Base-by-base conservation (phyloP, 2,329 filamentous ascomycete species). In the Ophiostoma piceae region DNA sequence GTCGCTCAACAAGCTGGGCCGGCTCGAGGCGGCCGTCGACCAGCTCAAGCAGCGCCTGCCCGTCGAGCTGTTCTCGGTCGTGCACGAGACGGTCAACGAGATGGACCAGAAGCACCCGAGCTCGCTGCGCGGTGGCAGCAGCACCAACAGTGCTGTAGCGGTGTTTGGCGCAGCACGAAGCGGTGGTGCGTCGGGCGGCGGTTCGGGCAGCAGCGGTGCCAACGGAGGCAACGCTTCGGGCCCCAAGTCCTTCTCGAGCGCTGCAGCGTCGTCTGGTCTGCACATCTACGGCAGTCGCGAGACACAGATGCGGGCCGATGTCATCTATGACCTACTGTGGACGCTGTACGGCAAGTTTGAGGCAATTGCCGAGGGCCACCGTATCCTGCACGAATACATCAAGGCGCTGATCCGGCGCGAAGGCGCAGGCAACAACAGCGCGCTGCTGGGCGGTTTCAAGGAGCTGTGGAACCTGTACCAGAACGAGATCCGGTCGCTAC, bases 401-500 rank as follows among this genome's bases (percentile, higher is more conserved):
- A 90, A 90, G 73, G 91, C 92, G 0, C 91, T 99, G 71, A 88
- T 94, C 69, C 88, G 90, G 72, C 88, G 96, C 67, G 94, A 98
- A 76, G 91, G 90, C 4, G 82, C 83, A 19, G 79, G 88, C 78
- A 82, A 90, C 82, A 81, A 87, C 74, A 85, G 82, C 57, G 84
- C 87, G 0, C 84, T 98, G 67, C 89, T 92, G 6, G 89, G 92
- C 69, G 93, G 93, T 70, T 99, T 99, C 80, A 95, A 94, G 76
- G 95, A 98, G 80, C 82, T 99, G 57, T 99, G 96, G 96, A 97
- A 97, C 77, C 83, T 99, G 8, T 94, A 97, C 76, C 95, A 99
- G 77, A 98, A 96, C 79, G 95, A 99, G 83, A 98, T 99, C 74
- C 88, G 94, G 60, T 96, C 94, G 5, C 82, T 99, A 16, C 82